phyloP scores from a whole-genome alignment of 108 stramenopile species.

The Skeletonema costatum region DNA sequence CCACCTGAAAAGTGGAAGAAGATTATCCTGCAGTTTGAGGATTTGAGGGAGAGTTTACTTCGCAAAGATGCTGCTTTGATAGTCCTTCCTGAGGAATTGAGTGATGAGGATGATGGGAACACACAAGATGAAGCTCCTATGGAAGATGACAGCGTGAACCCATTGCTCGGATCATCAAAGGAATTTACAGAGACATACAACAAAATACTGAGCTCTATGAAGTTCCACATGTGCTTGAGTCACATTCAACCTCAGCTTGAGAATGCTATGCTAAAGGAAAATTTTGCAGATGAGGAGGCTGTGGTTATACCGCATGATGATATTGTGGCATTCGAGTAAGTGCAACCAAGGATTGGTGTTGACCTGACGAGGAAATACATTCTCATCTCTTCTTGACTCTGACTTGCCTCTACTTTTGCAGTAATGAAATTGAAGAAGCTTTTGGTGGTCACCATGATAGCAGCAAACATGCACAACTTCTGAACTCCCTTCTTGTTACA shows the following conservation, averaged over 20 bases:
- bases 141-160: slow-evolving; percentile 27
- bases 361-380: neutral
- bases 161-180: slow-evolving; percentile 15
- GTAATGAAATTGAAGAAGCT: slow-evolving; percentile 17
- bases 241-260: slow-evolving; percentile 37
- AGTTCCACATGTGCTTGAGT: slow-evolving; percentile 49
- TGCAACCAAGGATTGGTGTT: neutral
- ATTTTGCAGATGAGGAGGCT: neutral
- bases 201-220: slow-evolving; percentile 22
- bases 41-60: slow-evolving; percentile 21
- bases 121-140: slow-evolving; percentile 17
- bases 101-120: slow-evolving; percentile 5
- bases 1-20: slow-evolving; percentile 27
- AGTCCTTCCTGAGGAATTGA: slow-evolving; percentile 23
- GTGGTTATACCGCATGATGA: slow-evolving; percentile 37
- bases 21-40: slow-evolving; percentile 22
- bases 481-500: slow-evolving; percentile 21
- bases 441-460: slow-evolving; percentile 20
- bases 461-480: slow-evolving; percentile 18
- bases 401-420: neutral
- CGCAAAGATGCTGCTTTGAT: slow-evolving; percentile 36
- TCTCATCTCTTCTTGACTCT: neutral
- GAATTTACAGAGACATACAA: slow-evolving; percentile 20
- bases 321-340: slow-evolving; percentile 39
- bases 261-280: slow-evolving; percentile 13